phyloP scores from a whole-genome alignment of 129 eudicot species.

The Gnaphalium uliginosum region DNA sequence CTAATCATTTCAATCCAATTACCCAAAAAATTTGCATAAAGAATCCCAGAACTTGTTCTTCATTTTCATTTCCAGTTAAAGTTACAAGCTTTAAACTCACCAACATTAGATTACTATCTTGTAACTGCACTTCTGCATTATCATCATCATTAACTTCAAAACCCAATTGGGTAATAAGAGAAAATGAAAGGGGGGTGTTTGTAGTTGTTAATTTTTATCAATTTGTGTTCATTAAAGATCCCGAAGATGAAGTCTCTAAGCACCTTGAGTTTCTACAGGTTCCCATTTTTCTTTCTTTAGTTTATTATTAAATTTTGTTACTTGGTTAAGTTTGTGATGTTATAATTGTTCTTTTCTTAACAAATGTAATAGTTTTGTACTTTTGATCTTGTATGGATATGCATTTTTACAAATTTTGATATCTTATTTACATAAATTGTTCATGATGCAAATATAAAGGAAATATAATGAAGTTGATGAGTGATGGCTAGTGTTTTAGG shows the following conservation, averaged over 20 bases:
- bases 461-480: background rate
- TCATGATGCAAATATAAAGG: background rate
- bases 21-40: slow-evolving; percentile 3
- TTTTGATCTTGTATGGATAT: background rate
- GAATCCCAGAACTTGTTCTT: slow-evolving; percentile 3
- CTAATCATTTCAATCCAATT: background rate
- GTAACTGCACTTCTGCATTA: slow-evolving; percentile 26
- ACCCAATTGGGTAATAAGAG: slow-evolving; percentile 43
- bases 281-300: background rate
- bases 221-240: slow-evolving; percentile 60
- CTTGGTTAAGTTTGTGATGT: background rate
- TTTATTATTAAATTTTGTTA: background rate
- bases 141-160: slow-evolving; percentile 14
- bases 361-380: background rate
- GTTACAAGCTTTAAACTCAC: background rate
- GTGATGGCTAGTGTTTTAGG: slow-evolving; percentile 5
- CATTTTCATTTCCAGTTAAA: slow-evolving; percentile 17
- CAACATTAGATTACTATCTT: slow-evolving; percentile 13
- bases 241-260: slow-evolving; percentile 58
- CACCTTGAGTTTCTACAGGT: slow-evolving; percentile 79
- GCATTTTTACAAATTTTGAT: background rate
- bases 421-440: too few species aligned
- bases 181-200: slow-evolving; percentile 40
- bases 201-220: slow-evolving; percentile 83
- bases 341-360: background rate